Evolutionary conservation across 352 stramenopile genomes (phyloP), one percentile per base, ranked within the genome.

Genomic region (Phytophthora multivora): DNA sequence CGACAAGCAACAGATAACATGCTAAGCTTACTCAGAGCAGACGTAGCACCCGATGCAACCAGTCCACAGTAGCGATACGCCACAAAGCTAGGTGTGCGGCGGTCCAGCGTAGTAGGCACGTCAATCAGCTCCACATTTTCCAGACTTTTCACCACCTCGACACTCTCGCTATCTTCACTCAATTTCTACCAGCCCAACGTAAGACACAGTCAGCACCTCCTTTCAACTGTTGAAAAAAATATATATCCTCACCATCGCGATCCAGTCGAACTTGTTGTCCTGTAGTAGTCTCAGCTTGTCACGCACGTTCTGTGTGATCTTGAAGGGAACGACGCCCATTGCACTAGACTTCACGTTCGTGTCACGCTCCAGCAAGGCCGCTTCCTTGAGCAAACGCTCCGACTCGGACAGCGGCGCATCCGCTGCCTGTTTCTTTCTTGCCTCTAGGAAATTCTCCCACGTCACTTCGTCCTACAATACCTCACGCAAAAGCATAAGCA

Each of bases 241-340:
- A 6, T 9, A 46, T 15, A 7, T 9, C 23, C 66, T 54, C 48
- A 85, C 82, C 90, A 97, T 95, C 1, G 88, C 80, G 54, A 97
- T 90, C 84, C 84, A 97, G 68, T 97, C 88, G 36, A 94, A 91
- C 63, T 90, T 88, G 57, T 77, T 77, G 65, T 92, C 78, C 58
- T 88, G 73, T 49, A 96, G 71, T 52, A 91, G 69, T 56, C 65
- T 57, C 42, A 96, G 74, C 71, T 95, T 90, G 51, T 93, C 79
- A 33, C 73, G 76, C 56, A 96, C 76, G 15, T 95, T 93, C 51
- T 91, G 77, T 54, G 83, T 88, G 48, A 96, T 82, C 47, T 68
- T 73, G 55, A 97, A 97, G 0, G 90, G 90, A 46, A 97, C 89
- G 25, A 96, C 85, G 3, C 77, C 78, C 89, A 97, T 96, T 13